Base-by-base conservation (phyloP, 306 rosid genomes). In the Dalbergia cultrata region DNA sequence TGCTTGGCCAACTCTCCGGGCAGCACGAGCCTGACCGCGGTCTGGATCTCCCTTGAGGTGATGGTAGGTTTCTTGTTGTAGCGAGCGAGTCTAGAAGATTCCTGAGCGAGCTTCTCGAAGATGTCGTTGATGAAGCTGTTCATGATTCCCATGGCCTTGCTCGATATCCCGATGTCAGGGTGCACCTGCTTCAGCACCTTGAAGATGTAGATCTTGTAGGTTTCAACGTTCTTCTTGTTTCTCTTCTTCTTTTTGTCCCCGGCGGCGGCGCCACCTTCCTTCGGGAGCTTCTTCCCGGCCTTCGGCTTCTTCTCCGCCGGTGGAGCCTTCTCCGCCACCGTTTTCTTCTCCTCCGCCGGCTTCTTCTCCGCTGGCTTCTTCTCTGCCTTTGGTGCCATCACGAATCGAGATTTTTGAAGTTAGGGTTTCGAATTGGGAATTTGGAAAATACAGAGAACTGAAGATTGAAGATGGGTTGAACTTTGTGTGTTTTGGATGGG, bases 101-200 rank as follows among this genome's bases (percentile, higher is more conserved):
- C 94, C 81, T 90, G 92, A 5, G 97, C 94, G 3, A 91, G 91
- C 84, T 91, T 91, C 92, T 91, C 93, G 35, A 91, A 89, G 49
- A 91, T 91, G 8, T 91, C 96, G 57, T 91, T 91, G 76, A 91
- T 91, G 70, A 91, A 91, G 13, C 92, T 88, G 85, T 91, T 91
- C 97, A 91, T 91, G 71, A 91, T 91, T 0, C 97, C 93, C 93
- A 91, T 91, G 12, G 97, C 93, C 66, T 91, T 91, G 86, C 92
- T 88, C 1, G 93, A 89, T 74, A 91, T 91, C 0, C 97, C 97
- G n/a, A 91, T 91, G 68, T 91, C 93, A 0, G 97, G 97, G 77
- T 91, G 97, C 13, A 91, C 97, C 26, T 91, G 97, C 74, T 91
- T 91, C 52, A 91, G 71, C 0, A 91, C 97, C 86, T 91, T 91